A percentile compares a stretch with the other conserved stretches of the same genome.
phyloP scores from a whole-genome alignment of 116 monocot genomes.

The Papilionanthe hybrid region DNA sequence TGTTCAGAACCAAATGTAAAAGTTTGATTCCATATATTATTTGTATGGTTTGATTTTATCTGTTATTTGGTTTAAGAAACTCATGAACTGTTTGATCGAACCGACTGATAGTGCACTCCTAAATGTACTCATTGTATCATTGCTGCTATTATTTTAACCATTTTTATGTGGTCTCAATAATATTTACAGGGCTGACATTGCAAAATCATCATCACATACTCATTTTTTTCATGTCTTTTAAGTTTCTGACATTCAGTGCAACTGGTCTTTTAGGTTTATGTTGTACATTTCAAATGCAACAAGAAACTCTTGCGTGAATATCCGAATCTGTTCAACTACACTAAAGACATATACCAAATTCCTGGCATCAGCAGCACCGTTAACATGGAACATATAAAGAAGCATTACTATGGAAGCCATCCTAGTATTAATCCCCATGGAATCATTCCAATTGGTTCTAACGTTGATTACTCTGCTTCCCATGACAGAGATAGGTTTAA shows the following conservation, averaged over 20 bases:
- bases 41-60: too few species aligned
- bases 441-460: constrained; percentile 60
- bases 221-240: neutral
- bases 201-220: too few species aligned
- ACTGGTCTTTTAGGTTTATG: constrained; percentile 49
- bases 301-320: constrained; percentile 82
- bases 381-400: constrained; percentile 82
- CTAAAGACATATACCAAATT: constrained; percentile 84
- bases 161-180: too few species aligned
- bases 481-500: constrained; percentile 76
- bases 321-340: constrained; percentile 87
- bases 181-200: too few species aligned
- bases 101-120: too few species aligned
- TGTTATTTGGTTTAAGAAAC: too few species aligned
- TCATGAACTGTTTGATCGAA: too few species aligned
- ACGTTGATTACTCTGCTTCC: constrained; percentile 54
- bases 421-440: constrained; percentile 78
- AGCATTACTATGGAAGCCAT: constrained; percentile 89
- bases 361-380: constrained; percentile 72
- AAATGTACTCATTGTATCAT: too few species aligned
- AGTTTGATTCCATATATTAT: too few species aligned
- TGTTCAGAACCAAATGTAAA: too few species aligned
- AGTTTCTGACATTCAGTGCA: neutral
- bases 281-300: constrained; percentile 94
- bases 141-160: too few species aligned